Conservation (phyloP, 352 stramenopile genomes). For the Lagenidium sp. region DNA sequence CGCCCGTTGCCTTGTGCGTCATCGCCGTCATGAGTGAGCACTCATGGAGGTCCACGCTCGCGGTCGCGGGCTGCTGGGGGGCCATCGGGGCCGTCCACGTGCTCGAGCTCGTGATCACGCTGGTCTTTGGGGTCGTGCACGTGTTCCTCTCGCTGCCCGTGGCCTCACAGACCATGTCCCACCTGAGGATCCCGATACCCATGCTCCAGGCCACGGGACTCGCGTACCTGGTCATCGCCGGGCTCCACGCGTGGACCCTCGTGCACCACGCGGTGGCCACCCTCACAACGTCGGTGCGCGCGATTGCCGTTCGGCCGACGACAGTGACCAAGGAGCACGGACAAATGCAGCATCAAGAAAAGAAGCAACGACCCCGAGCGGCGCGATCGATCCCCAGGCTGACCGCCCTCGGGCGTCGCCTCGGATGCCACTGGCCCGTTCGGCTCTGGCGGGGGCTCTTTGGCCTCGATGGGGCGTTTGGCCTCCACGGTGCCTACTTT, state of each 20-base stretch:
- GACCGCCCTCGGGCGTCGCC: no score
- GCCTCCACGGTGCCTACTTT: background rate
- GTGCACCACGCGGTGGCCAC: no score
- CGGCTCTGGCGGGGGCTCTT: background rate
- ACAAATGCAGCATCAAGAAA: background rate
- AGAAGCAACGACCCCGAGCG: background rate
- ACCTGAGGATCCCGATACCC: background rate
- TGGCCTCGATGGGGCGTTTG: background rate
- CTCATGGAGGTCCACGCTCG: no score
- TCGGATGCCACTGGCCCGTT: no score
- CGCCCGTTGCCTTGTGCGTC: no score
- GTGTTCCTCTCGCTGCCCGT: background rate
- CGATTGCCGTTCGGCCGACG: background rate
- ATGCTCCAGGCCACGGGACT: background rate
- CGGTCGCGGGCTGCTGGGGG: no score
- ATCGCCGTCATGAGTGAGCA: no score
- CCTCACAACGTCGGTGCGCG: background rate
- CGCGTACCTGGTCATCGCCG: background rate
- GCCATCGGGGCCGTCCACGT: background rate
- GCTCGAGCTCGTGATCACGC: background rate
- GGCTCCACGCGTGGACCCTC: no score
- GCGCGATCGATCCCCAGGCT: background rate
- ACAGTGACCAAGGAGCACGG: background rate
- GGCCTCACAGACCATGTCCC: background rate
- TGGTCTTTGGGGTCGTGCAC: background rate